Conservation (phyloP, 2,329 filamentous ascomycete species). For the Ceratocystis variospora region DNA sequence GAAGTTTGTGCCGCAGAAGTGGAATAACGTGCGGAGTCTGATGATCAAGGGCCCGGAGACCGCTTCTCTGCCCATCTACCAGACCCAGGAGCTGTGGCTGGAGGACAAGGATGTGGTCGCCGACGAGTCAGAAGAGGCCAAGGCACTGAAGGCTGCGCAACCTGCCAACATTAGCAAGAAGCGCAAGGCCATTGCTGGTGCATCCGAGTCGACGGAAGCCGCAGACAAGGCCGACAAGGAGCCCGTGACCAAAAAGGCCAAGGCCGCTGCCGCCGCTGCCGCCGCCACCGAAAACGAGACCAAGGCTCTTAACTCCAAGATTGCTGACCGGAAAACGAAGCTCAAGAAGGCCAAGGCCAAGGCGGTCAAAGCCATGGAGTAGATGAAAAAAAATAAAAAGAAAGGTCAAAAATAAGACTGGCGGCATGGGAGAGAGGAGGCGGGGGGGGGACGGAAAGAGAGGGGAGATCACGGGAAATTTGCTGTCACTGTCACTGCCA, state of each 20-base stretch:
- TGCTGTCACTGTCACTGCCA: background rate
- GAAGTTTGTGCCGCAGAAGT: slow-evolving; percentile 72
- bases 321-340: slow-evolving; percentile 43
- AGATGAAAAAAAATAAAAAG: background rate
- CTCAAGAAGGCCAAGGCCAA: slow-evolving; percentile 43
- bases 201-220: slow-evolving; percentile 4
- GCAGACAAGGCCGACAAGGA: slow-evolving; percentile 24
- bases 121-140: slow-evolving; percentile 36
- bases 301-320: slow-evolving; percentile 42
- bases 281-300: slow-evolving; percentile 34
- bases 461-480: background rate
- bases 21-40: slow-evolving; percentile 70
- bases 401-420: background rate
- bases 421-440: background rate
- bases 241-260: slow-evolving; percentile 30
- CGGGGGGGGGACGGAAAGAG: background rate
- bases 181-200: slow-evolving; percentile 34
- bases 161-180: slow-evolving; percentile 47
- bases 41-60: slow-evolving; percentile 88
- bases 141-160: slow-evolving; percentile 31
- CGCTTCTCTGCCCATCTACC: slow-evolving; percentile 81
- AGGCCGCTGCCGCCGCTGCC: slow-evolving; percentile 25
- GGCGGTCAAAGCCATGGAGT: slow-evolving; percentile 16
- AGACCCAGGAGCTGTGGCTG: slow-evolving; percentile 82
- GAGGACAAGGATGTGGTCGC: slow-evolving; percentile 63